Conservation (phyloP, 345 rosid genomes). For the Isatis tinctoria region DNA sequence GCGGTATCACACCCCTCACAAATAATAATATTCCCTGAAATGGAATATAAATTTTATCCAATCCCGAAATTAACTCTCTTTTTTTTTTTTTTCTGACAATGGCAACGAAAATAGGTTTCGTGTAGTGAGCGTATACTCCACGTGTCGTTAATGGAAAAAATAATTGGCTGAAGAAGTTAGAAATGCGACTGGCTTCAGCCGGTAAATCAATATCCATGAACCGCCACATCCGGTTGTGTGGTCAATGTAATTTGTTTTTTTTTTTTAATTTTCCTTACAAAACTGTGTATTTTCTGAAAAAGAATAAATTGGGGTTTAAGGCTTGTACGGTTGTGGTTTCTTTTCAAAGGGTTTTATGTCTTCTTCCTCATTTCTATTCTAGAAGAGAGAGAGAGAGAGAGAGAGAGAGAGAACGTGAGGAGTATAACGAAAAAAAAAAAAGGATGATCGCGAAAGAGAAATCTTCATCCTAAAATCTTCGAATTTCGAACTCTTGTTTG, state of each 20-base stretch:
- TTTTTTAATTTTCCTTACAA: no score
- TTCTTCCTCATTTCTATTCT: slow-evolving; percentile 24
- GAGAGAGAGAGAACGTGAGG: slow-evolving; percentile 3
- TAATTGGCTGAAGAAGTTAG: not conserved
- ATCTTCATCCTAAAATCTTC: not conserved
- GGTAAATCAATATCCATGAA: slow-evolving; percentile 26
- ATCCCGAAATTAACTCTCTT: not conserved
- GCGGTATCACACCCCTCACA: not conserved
- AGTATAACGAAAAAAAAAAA: not conserved
- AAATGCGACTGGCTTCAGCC: slow-evolving; percentile 5
- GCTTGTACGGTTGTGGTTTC: slow-evolving; percentile 30
- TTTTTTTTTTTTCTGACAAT: not conserved
- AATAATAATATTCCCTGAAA: not conserved
- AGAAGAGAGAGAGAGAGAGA: slow-evolving; percentile 14
- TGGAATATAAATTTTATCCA: not conserved
- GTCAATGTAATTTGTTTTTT: not conserved
- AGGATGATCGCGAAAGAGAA: slow-evolving; percentile 3
- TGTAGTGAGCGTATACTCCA: slow-evolving; percentile 25
- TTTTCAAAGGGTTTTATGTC: slow-evolving; percentile 41
- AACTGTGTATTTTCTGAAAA: not conserved
- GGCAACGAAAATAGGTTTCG: not conserved
- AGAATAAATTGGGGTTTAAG: slow-evolving; percentile 60
- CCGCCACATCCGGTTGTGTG: slow-evolving; percentile 41
- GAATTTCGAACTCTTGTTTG: not conserved
- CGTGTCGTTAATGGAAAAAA: slow-evolving; percentile 36